Evolutionary conservation across 805 yeast genomes (phyloP), one percentile per base, ranked within the genome.

Genomic region (Yarrowia osloensis): DNA sequence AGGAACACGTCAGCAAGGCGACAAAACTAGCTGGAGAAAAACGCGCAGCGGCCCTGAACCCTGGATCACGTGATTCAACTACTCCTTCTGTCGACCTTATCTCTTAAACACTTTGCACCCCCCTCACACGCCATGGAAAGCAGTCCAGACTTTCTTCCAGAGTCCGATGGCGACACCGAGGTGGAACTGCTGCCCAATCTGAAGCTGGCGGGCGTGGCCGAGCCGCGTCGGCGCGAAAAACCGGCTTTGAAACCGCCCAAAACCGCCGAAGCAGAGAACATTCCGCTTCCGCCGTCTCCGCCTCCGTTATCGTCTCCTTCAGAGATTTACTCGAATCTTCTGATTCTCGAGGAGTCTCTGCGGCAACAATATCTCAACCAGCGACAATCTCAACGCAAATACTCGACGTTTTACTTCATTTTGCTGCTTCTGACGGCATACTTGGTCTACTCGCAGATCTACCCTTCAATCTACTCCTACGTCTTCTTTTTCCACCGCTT

Each of bases 291-390:
- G 6, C 63, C 63, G 1, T 57, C 63, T 9, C 50, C 55, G 13
- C 67, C 66, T 19, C 69, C 70, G 5, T 66, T 68, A 17, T 61
- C 66, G 6, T 59, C 73, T 7, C 76, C 85, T 26, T 74, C 78
- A 5, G 75, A 88, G 79, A 86, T 91, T 17, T 91, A 88, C 75
- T 83, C 96, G 55, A 92, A 94, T 75, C 77, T 95, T 71, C 79
- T 94, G 57, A 88, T 94, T 17, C 76, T 93, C 65, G 99, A 94
- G 76, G 97, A 93, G 74, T 87, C 91, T 66, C 80, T 95, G 62
- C 82, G 98, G 44, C 87, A 84, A 69, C 98, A 94, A 77, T 89
- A 88, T 57, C 79, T 82, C n/a, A 88, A 86, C 66, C 93, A 91
- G 74, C 84, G 86, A 66, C 79, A 83, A 8, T 78, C 91, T 68